A percentile compares a stretch with the other conserved stretches of the same genome.
Conservation (phyloP, 805 yeast species). For the Lachancea waltii region DNA sequence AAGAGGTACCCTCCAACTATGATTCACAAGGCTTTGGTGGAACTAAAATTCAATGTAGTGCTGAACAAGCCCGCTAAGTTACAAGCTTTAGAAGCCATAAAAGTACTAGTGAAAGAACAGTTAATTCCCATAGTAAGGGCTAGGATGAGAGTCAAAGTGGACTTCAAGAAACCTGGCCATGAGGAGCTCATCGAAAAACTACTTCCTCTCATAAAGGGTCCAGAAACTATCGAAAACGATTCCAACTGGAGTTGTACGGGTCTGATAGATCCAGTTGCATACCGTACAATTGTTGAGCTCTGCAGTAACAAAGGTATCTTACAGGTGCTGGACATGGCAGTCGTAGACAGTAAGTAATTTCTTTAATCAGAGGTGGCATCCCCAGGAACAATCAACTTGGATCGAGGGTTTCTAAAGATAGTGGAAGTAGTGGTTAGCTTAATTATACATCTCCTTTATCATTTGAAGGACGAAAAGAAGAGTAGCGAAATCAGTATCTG, state of each 20-base stretch:
- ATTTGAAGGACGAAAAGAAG: conserved; percentile 39
- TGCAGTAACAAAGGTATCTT: conserved; percentile 55
- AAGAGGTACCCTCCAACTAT: conserved; percentile 92
- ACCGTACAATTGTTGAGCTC: conserved; percentile 60
- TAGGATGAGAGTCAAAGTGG: conserved; percentile 74
- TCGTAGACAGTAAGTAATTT: conserved; percentile 46
- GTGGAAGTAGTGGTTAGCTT: neutral
- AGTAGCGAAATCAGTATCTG: conserved; percentile 40
- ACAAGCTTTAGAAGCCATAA: conserved; percentile 90
- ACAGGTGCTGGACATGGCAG: conserved; percentile 87
- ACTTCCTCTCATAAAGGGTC: conserved; percentile 37
- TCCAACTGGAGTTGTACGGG: conserved; percentile 52
- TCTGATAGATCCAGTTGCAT: conserved; percentile 79
- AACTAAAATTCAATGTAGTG: conserved; percentile 71
- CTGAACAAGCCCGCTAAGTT: conserved; percentile 71
- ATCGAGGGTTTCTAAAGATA: neutral
- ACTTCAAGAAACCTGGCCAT: conserved; percentile 45
- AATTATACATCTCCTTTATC: conserved; percentile 24
- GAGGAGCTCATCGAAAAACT: conserved; percentile 37
- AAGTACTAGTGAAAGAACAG: conserved; percentile 66
- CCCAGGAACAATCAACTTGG: too few species aligned
- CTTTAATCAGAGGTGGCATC: too few species aligned
- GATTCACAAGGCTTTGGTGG: conserved; percentile 78
- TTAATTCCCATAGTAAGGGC: conserved; percentile 92
- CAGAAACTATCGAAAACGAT: conserved; percentile 40